Evolutionary conservation across 2,329 filamentous ascomycete genomes (phyloP), one percentile per base, ranked within the genome.

Genomic region (Rachicladosporium sp.): DNA sequence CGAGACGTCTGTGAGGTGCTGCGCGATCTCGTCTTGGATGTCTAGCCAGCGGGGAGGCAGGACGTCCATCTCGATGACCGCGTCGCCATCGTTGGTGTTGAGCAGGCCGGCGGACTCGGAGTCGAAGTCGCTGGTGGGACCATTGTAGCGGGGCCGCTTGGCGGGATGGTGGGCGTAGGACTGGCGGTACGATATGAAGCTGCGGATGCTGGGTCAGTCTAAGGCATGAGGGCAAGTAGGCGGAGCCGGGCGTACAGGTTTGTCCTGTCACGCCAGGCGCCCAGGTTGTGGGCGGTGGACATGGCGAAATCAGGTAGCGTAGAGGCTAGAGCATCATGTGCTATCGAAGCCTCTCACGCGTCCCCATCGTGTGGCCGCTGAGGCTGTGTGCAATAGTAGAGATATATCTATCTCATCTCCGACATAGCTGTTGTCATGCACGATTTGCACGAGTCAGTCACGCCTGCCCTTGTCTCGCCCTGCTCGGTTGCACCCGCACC

Each of bases 131-230:
- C 57, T 59, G 48, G 62, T 73, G 10, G 35, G 41, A 19, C 34
- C 33, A 32, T 43, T 38, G 46, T 68, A 73, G 46, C 69, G 63
- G 41, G 73, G 63, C 9, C 38, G 38, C 67, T 93, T 88, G n/a
- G 50, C 46, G 39, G 91, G 91, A 61, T 95, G 88, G 64, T 96
- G 91, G 54, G 87, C 78, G 66, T 95, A 96, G 55, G 89, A 96
- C 69, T 96, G 91, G 57, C 91, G 88, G 72, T 96, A 98, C 64
- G 91, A 96, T 61, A 98, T 91, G 64, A 93, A 98, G 61, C 89
- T 94, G 58, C 30, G 33, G n/a, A 36, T 32, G 41, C 7, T 33
- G 23, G 32, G 38, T 45, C 38, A 43, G 40, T 37, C 39, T 36
- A 9, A 23, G 37, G 36, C 23, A 15, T 10, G 21, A 11, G 33